Evolutionary conservation across 257 asterid species (phyloP).

Genomic region (Nicotiana knightiana): DNA sequence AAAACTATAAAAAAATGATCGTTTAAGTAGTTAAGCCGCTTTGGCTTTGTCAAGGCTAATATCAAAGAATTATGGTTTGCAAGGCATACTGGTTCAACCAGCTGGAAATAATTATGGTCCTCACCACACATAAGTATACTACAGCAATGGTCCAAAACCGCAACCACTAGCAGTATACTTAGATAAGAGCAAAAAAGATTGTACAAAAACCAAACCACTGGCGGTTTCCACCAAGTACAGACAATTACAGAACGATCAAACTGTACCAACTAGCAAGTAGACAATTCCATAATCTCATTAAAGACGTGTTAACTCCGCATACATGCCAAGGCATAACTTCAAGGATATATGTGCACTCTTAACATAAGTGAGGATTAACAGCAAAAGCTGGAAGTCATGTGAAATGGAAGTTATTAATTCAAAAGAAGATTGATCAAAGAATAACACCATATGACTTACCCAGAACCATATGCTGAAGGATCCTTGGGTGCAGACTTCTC

Average conservation of each 20-base stretch:
- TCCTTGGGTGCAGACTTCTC: conserved; percentile 92
- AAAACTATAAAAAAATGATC: too few relatives aligned
- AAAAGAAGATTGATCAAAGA: background rate
- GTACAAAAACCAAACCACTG: background rate
- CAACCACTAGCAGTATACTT: background rate
- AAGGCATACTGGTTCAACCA: background rate
- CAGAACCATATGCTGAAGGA: conserved; percentile 59
- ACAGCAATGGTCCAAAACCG: background rate
- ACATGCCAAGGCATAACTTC: background rate
- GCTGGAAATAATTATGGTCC: background rate
- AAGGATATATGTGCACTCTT: background rate
- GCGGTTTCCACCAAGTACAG: background rate
- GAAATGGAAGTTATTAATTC: background rate
- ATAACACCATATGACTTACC: conserved; percentile 33
- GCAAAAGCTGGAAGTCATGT: background rate
- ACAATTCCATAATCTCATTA: background rate
- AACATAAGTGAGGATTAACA: background rate
- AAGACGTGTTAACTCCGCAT: background rate
- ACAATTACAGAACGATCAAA: background rate
- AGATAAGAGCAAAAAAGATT: background rate
- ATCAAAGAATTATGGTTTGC: too few relatives aligned
- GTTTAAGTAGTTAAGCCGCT: background rate
- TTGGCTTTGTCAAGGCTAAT: background rate
- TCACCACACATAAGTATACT: background rate
- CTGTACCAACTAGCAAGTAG: background rate